Base-by-base conservation (phyloP, 1,284 basidiomycete species). In the Coniferiporia weirii region DNA sequence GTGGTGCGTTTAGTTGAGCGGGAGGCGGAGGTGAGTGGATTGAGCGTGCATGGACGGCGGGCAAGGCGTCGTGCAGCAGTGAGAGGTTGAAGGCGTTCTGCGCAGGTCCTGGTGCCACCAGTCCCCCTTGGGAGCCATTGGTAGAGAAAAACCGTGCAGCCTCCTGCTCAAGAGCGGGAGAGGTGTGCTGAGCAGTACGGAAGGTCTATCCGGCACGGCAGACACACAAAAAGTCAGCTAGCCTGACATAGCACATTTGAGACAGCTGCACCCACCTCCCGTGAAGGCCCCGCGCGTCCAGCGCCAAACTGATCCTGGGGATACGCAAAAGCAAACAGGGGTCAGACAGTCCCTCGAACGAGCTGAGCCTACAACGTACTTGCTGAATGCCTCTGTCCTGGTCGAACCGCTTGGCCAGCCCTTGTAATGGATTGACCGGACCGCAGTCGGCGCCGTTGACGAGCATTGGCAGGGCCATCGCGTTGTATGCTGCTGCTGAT, bases 381-480 rank as follows among this genome's bases (percentile, higher is more conserved):
- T 91, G 89, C 70, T 91, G 88, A 8, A 83, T 69, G 17, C 89
- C 90, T 66, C 89, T 78, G 69, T 93, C 91, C 56, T 81, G 79
- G 64, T 90, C 87, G 65, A 92, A 86, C 53, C 80, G 77, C 68
- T 93, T 93, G 0, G 87, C 78, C 6, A 94, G 79, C 20, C 79
- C 81, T 66, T 91, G 88, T n/a, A 94, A 71, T 10, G 90, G 83
- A 69, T 93, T 93, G 1, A 81, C 80, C 5, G 91, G 91, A 0
- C 91, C 91, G 64, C 91, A 94, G 51, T 92, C 89, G 1, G 87
- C 79, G 46, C 82, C 82, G 60, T 80, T 82, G 40, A 87, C 77
- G 15, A 93, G 84, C 77, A 89, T 79, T 56, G 87, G 85, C 20
- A 92, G 75, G 9, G 89, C 84, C 90, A 92, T 91, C 27, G 9